Evolutionary conservation across 352 stramenopile genomes (phyloP).

Genomic region (Globisporangium paddicum): DNA sequence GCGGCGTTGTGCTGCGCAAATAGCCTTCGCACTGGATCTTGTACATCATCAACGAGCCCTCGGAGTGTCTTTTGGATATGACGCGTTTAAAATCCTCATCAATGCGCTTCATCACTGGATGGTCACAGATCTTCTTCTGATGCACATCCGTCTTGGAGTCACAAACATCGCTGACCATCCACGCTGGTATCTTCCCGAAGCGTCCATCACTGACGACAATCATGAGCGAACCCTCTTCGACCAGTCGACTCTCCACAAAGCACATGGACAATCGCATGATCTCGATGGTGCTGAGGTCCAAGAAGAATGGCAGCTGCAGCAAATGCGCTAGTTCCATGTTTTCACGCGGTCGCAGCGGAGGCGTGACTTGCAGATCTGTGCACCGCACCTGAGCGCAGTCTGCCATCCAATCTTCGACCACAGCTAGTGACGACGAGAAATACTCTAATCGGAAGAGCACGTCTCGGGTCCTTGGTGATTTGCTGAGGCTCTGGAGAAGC

Average conservation of each 20-base stretch:
- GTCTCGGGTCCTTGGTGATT: background rate
- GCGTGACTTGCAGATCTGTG: conserved; percentile 4
- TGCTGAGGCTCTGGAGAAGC: conserved; percentile 16
- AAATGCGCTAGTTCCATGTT: conserved; percentile 20
- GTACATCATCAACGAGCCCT: conserved; percentile 11
- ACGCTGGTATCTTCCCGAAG: conserved; percentile 3
- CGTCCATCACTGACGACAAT: conserved; percentile 5
- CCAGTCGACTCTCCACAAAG: conserved; percentile 13
- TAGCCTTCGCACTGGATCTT: conserved; percentile 16
- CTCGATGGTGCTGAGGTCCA: conserved; percentile 19
- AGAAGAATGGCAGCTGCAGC: conserved; percentile 24
- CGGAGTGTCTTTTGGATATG: background rate
- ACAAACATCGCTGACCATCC: background rate
- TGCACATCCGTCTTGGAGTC: background rate
- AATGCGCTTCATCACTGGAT: conserved; percentile 4
- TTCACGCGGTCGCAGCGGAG: conserved; percentile 11
- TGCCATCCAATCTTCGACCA: background rate
- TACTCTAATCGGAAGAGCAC: conserved; percentile 14
- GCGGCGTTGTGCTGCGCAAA: conserved; percentile 7
- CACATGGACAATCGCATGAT: conserved; percentile 24
- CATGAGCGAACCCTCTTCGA: conserved; percentile 15
- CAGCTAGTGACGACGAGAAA: background rate
- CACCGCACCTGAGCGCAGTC: conserved; percentile 2
- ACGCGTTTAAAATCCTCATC: conserved; percentile 4
- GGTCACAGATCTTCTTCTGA: background rate